Percentiles rank a stretch among this genome's conserved stretches.
phyloP scores from a whole-genome alignment of 305 asterid species.

The Coffea humblotiana region DNA sequence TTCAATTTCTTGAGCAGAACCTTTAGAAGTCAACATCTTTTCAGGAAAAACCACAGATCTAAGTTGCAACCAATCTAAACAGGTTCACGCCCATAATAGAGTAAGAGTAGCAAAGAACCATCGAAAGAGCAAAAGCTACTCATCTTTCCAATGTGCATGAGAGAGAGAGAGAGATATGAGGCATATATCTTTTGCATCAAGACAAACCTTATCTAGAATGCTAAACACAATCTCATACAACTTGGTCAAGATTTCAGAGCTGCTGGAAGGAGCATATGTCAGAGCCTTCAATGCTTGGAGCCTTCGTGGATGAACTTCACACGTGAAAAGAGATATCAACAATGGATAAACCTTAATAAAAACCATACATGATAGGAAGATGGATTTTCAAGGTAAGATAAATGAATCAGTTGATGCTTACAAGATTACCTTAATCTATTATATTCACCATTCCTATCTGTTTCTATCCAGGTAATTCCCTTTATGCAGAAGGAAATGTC shows the following conservation, averaged over 20 bases:
- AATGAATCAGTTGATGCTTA: background rate
- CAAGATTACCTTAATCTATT: background rate
- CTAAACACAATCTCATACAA: slow-evolving; percentile 89
- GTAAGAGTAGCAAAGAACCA: background rate
- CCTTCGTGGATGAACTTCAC: slow-evolving; percentile 94
- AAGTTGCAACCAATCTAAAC: background rate
- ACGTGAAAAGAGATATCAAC: slow-evolving; percentile 31
- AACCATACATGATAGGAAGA: slow-evolving; percentile 6
- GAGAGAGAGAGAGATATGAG: background rate
- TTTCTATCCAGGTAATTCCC: background rate
- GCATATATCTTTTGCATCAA: background rate
- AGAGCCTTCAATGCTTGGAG: slow-evolving; percentile 98
- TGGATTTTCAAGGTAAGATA: background rate
- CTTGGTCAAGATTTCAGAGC: slow-evolving; percentile 80
- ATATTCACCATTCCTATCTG: background rate
- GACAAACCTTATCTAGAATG: slow-evolving; percentile 90
- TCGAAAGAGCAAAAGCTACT: background rate
- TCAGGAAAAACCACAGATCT: background rate
- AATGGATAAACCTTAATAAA: slow-evolving; percentile 24
- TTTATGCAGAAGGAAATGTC: background rate
- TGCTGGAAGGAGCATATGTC: slow-evolving; percentile 91
- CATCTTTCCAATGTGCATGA: background rate
- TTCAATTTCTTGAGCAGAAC: background rate
- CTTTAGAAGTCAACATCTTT: background rate
- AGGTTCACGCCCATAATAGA: background rate